phyloP scores from a whole-genome alignment of 139 green algal genomes.

The Asterochloris sp. region DNA sequence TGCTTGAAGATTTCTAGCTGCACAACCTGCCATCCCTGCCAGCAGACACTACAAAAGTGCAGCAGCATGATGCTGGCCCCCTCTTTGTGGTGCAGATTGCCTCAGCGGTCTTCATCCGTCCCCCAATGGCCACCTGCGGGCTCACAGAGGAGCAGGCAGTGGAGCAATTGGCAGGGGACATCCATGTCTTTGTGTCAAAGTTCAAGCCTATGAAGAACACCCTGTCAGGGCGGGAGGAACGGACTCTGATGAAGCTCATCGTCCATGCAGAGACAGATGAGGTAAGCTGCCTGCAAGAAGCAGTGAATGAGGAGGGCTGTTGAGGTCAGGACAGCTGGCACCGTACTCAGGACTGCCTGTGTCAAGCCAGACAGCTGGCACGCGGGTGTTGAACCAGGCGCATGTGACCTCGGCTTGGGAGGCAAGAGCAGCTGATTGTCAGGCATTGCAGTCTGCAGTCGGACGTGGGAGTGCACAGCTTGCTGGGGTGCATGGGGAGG shows the following conservation, averaged over 20 bases:
- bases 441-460: no score
- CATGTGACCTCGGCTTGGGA: background rate
- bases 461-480: no score
- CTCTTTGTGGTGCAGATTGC: slow-evolving; percentile 34
- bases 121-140: slow-evolving; percentile 87
- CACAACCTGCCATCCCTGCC: background rate
- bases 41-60: no score
- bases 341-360: background rate
- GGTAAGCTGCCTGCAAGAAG: slow-evolving; percentile 23
- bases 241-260: slow-evolving; percentile 88
- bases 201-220: slow-evolving; percentile 97
- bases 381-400: background rate
- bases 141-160: slow-evolving; percentile 86
- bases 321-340: no score
- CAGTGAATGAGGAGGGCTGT: no score
- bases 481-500: no score
- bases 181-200: slow-evolving; percentile 89
- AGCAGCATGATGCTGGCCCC: no score
- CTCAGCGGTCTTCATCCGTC: slow-evolving; percentile 87
- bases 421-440: no score
- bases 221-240: slow-evolving; percentile 72
- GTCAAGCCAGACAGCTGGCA: background rate
- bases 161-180: slow-evolving; percentile 42
- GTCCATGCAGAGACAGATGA: slow-evolving; percentile 78
- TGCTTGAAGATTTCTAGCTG: no score